Conservation (phyloP, 2,329 filamentous ascomycete species). For the Fonsecaea nubica region DNA sequence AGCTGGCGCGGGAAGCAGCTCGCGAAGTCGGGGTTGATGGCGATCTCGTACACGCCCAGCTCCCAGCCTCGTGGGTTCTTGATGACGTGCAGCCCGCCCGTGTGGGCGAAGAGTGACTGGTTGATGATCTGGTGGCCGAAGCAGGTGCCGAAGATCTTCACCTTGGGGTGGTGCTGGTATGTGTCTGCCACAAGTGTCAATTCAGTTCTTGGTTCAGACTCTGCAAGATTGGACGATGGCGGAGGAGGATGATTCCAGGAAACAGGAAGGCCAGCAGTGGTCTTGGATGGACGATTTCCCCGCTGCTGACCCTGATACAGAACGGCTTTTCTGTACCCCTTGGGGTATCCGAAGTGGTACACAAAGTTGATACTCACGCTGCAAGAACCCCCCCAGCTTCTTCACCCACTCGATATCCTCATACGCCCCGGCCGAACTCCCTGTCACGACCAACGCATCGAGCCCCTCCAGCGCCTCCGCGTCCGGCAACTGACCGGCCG, state of each 20-base stretch:
- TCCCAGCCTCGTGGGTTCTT: conserved; percentile 9
- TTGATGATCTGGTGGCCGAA: conserved; percentile 15
- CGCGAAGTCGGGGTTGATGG: conserved; percentile 2
- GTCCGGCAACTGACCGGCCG: conserved; percentile 1
- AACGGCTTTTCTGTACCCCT: no score
- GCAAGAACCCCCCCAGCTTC: neutral
- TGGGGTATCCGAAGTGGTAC: neutral
- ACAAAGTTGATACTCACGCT: conserved; percentile 2
- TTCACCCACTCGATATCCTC: conserved; percentile 11
- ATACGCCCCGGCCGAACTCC: conserved; percentile 11
- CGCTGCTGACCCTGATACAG: no score
- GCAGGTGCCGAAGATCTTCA: conserved; percentile 10
- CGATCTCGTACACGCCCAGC: conserved; percentile 8
- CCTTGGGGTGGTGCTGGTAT: neutral
- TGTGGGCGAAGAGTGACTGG: conserved; percentile 1
- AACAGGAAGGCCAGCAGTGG: no score
- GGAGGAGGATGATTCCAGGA: no score
- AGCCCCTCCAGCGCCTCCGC: neutral
- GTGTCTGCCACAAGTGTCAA: neutral
- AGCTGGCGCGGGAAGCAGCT: conserved; percentile 2
- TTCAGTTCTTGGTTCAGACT: no score
- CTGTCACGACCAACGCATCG: conserved; percentile 5
- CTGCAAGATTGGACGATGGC: neutral
- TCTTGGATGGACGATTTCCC: no score
- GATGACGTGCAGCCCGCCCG: neutral